Conservation (phyloP, 2,329 filamentous ascomycete species). For the Colletotrichum acutatum region DNA sequence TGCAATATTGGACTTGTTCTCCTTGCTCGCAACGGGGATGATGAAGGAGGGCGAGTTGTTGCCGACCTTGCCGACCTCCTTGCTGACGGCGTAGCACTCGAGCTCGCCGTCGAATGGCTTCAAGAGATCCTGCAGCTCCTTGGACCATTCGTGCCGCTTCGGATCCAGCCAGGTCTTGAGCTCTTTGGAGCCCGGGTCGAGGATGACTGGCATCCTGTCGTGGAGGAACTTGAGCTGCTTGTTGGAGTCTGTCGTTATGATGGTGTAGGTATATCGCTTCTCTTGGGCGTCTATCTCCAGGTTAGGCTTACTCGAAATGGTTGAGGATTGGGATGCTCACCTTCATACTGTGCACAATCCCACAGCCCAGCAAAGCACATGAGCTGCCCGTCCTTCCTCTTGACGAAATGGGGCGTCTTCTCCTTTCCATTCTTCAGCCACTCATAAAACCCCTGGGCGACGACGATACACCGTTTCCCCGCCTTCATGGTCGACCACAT, state of each 20-base stretch:
- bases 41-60: constrained; percentile 89
- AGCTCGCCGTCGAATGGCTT: constrained; percentile 82
- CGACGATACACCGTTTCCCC: constrained; percentile 85
- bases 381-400: constrained; percentile 81
- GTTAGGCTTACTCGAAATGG: background rate
- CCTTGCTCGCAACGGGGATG: constrained; percentile 82
- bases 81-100: constrained; percentile 86
- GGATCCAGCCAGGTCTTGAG: constrained; percentile 86
- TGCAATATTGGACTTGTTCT: constrained; percentile 93
- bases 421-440: constrained; percentile 89
- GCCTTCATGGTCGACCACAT: constrained; percentile 96
- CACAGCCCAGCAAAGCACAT: constrained; percentile 94
- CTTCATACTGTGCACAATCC: constrained; percentile 87
- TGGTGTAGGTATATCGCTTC: constrained; percentile 87
- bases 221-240: constrained; percentile 87
- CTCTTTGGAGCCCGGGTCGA: constrained; percentile 79
- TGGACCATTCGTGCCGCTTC: constrained; percentile 75
- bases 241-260: constrained; percentile 92
- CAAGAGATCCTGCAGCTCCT: constrained; percentile 81
- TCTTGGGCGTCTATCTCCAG: constrained; percentile 62
- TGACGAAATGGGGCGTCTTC: constrained; percentile 86
- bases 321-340: constrained; percentile 49
- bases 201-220: constrained; percentile 93
- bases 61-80: constrained; percentile 93
- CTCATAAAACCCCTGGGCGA: constrained; percentile 95